A percentile compares a stretch with the other conserved stretches of the same genome.
These are phyloP conservation scores for Cercospora citrullina DNA, from an alignment of 2,329 filamentous ascomycete species.

Conservation along the genomic window DNA sequence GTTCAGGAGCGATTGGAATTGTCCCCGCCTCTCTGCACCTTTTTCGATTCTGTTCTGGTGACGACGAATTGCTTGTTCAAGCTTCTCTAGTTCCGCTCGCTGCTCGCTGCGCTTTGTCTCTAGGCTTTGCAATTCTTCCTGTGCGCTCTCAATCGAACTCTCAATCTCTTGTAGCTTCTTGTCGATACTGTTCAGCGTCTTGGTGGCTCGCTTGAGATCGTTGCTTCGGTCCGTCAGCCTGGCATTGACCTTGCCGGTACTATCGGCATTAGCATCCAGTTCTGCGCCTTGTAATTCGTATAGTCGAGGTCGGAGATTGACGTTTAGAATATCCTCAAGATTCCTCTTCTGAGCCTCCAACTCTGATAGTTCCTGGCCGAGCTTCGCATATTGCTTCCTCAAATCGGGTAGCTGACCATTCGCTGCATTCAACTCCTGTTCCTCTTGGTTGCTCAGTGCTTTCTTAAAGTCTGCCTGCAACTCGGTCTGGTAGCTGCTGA, in stretches of 20 bases:
- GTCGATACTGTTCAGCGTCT: constrained; percentile 66
- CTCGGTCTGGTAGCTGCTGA: constrained; percentile 77
- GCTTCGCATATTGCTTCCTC: constrained; percentile 72
- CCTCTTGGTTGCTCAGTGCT: constrained; percentile 77
- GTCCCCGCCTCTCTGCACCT: constrained; percentile 82
- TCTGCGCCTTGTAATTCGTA: constrained; percentile 80
- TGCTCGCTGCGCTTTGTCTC: constrained; percentile 62
- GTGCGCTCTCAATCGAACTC: constrained; percentile 63
- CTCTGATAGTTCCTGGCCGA: constrained; percentile 71
- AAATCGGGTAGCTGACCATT: constrained; percentile 70
- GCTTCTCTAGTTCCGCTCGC: constrained; percentile 71
- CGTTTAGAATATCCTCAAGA: constrained; percentile 82
- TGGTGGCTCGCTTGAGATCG: constrained; percentile 76
- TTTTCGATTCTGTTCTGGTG: constrained; percentile 90
- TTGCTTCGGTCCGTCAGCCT: constrained; percentile 75
- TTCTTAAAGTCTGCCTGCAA: constrained; percentile 89
- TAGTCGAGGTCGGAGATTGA: constrained; percentile 82
- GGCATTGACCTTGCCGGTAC: constrained; percentile 57
- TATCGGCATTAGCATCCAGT: constrained; percentile 59
- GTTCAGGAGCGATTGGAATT: constrained; percentile 71
- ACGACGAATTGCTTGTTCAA: constrained; percentile 75
- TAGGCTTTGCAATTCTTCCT: constrained; percentile 56
- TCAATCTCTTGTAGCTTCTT: constrained; percentile 74
- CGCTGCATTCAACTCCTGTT: constrained; percentile 72
- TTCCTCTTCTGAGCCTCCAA: constrained; percentile 78